A percentile compares a stretch with the other conserved stretches of the same genome.
These are phyloP conservation scores for Tylopilus orsonianus DNA, from an alignment of 1,284 basidiomycete species.

Conservation along the genomic window DNA sequence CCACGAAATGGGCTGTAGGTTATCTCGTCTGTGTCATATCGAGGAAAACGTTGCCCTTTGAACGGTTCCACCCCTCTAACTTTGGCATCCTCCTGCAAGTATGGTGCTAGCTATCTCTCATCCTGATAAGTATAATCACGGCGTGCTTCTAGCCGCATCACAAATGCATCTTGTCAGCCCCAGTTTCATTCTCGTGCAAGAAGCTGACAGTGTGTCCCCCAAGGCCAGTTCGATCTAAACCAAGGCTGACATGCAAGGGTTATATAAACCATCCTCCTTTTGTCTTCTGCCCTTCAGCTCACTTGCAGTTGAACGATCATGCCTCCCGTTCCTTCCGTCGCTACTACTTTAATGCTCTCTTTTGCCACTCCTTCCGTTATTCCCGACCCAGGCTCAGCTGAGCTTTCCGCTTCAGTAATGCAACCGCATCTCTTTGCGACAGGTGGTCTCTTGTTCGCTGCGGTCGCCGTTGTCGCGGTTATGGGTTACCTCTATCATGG, in stretches of 20 bases:
- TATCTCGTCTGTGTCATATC: background rate
- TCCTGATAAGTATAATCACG: slow-evolving; percentile 1
- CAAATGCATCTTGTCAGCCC: background rate
- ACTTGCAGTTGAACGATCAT: slow-evolving; percentile 16
- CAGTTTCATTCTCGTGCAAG: background rate
- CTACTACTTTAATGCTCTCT: slow-evolving; percentile 9
- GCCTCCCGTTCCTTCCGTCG: slow-evolving; percentile 23
- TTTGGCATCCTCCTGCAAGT: background rate
- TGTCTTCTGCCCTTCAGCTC: slow-evolving; percentile 2
- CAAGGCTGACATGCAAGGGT: background rate
- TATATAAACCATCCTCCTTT: slow-evolving; percentile 12
- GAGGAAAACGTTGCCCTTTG: background rate
- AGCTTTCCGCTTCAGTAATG: slow-evolving; percentile 8
- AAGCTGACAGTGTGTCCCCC: slow-evolving; percentile 12
- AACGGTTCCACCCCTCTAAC: background rate
- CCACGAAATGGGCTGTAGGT: background rate
- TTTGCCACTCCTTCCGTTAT: slow-evolving; percentile 1
- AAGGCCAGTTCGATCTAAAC: slow-evolving; percentile 10
- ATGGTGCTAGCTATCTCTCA: background rate
- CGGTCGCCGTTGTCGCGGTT: slow-evolving; percentile 19
- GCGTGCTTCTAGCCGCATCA: background rate
- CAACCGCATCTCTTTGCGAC: slow-evolving; percentile 10
- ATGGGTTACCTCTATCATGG: slow-evolving; percentile 18
- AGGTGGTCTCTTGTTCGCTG: slow-evolving; percentile 22
- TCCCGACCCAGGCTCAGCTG: background rate